phyloP scores from a whole-genome alignment of 345 rosid species.

The Gossypium anomalum region DNA sequence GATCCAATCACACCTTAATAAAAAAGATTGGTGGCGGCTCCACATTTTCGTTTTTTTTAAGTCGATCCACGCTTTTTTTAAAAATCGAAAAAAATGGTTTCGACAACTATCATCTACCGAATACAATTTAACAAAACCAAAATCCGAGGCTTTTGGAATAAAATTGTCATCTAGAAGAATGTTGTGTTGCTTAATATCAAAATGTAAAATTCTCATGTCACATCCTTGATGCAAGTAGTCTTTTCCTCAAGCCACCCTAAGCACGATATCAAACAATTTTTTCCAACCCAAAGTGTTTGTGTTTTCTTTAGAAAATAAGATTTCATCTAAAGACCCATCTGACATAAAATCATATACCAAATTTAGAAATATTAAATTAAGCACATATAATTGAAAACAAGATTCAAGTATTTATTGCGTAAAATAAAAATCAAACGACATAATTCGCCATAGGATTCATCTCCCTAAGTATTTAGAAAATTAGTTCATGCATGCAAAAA shows the following conservation, averaged over 20 bases:
- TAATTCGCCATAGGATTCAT: too few relatives aligned
- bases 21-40: too few relatives aligned
- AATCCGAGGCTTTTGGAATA: conserved; percentile 14
- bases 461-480: too few relatives aligned
- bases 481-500: too few relatives aligned
- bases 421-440: too few relatives aligned
- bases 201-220: neutral
- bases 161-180: conserved; percentile 1
- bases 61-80: too few relatives aligned
- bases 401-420: too few relatives aligned
- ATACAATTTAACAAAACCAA: conserved; percentile 18
- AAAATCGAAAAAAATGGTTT: too few relatives aligned
- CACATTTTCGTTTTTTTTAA: too few relatives aligned
- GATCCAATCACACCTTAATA: too few relatives aligned
- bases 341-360: conserved; percentile 17
- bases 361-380: neutral
- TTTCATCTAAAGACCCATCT: neutral
- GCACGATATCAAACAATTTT: neutral
- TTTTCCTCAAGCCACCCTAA: conserved; percentile 6
- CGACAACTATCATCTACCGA: neutral
- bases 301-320: neutral
- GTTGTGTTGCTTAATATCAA: conserved; percentile 1
- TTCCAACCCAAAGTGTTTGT: neutral
- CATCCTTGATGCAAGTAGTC: conserved; percentile 6
- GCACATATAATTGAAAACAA: too few relatives aligned